Percentiles rank a stretch among this genome's conserved stretches.
Evolutionary conservation across 352 stramenopile genomes (phyloP).

Genomic region (Saprolegnia diclina): DNA sequence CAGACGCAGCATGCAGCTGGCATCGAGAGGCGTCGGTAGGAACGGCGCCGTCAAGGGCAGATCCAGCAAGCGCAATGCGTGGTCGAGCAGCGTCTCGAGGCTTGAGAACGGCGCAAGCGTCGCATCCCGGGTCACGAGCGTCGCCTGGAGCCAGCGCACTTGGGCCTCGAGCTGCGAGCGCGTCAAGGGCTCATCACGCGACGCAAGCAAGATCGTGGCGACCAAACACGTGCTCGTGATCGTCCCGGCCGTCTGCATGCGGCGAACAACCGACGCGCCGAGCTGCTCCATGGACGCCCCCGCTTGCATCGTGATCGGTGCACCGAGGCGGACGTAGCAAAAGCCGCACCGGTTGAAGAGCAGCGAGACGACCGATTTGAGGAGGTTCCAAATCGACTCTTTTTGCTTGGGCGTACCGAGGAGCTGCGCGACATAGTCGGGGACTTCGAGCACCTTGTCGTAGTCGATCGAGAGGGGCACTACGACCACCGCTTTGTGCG

Average conservation of each 20-base stretch:
- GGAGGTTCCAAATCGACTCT: slow-evolving; percentile 65
- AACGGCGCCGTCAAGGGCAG: slow-evolving; percentile 37
- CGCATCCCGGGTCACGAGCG: slow-evolving; percentile 40
- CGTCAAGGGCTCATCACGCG: slow-evolving; percentile 47
- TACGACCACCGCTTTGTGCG: slow-evolving; percentile 42
- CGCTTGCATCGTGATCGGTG: slow-evolving; percentile 53
- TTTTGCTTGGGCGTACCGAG: slow-evolving; percentile 81
- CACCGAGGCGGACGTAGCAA: slow-evolving; percentile 80
- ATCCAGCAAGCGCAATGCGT: slow-evolving; percentile 59
- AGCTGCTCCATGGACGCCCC: slow-evolving; percentile 43
- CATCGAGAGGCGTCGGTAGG: slow-evolving; percentile 40
- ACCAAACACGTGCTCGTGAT: slow-evolving; percentile 72
- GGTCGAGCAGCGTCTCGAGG: slow-evolving; percentile 41
- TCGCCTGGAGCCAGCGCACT: slow-evolving; percentile 52
- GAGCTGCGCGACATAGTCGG: slow-evolving; percentile 81
- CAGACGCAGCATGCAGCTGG: slow-evolving; percentile 61
- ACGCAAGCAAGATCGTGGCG: slow-evolving; percentile 72
- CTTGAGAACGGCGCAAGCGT: slow-evolving; percentile 55
- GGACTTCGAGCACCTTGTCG: slow-evolving; percentile 83
- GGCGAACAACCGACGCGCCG: slow-evolving; percentile 45
- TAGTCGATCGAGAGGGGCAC: slow-evolving; percentile 87
- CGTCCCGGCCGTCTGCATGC: slow-evolving; percentile 70
- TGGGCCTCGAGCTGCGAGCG: slow-evolving; percentile 49
- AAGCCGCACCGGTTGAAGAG: slow-evolving; percentile 72
- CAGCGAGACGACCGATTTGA: slow-evolving; percentile 66